phyloP scores from a whole-genome alignment of 257 asterid genomes.

The Nicotiana obtusifolia region DNA sequence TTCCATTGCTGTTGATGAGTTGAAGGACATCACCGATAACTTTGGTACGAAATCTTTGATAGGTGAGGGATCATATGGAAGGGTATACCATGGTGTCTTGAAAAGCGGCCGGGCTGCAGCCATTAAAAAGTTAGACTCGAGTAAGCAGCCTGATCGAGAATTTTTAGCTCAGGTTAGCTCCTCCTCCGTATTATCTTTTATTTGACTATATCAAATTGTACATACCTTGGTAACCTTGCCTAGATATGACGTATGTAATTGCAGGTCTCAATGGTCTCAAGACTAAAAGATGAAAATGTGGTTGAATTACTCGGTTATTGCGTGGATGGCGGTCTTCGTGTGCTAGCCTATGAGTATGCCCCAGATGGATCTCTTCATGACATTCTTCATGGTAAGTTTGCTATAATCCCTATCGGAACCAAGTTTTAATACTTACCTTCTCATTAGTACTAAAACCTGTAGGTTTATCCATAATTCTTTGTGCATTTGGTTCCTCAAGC shows the following conservation, averaged over 20 bases:
- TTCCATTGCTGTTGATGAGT: constrained; percentile 60
- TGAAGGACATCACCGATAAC: constrained; percentile 66
- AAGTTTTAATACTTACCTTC: neutral
- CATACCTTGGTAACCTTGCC: neutral
- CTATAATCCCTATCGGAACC: neutral
- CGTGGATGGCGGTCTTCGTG: constrained; percentile 75
- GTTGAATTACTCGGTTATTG: constrained; percentile 86
- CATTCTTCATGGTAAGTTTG: constrained; percentile 70
- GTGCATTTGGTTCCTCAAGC: constrained; percentile 1
- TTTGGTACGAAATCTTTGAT: constrained; percentile 57
- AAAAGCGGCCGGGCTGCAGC: constrained; percentile 65
- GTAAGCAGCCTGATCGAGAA: constrained; percentile 85
- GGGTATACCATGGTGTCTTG: constrained; percentile 69
- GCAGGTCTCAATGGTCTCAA: constrained; percentile 90
- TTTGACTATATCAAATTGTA: neutral
- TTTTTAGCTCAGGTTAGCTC: constrained; percentile 67
- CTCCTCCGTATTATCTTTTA: neutral
- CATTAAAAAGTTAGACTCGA: constrained; percentile 71
- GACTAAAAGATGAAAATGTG: constrained; percentile 69
- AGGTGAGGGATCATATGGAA: constrained; percentile 92
- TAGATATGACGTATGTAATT: neutral
- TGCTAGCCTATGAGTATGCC: constrained; percentile 77
- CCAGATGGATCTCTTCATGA: constrained; percentile 93
- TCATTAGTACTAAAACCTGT: neutral
- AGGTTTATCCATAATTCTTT: neutral